A percentile compares a stretch with the other conserved stretches of the same genome.
Conservation (phyloP, 108 stramenopile species). For the Pseudonitzschia multistriata region DNA sequence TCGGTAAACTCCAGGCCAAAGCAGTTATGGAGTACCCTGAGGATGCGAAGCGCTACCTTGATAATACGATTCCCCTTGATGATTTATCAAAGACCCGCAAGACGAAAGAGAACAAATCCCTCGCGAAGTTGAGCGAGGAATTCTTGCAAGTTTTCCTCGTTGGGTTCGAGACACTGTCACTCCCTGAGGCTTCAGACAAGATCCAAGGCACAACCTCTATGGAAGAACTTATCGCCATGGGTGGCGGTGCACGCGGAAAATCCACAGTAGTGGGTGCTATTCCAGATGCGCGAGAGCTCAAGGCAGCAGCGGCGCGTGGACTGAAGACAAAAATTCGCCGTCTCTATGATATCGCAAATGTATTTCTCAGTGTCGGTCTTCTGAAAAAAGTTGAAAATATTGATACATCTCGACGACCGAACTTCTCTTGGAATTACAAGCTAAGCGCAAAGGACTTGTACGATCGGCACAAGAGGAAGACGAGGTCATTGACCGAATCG, state of each 20-base stretch:
- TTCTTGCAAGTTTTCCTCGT: conserved; percentile 87
- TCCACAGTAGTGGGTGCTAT: conserved; percentile 10
- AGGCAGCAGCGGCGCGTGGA: conserved; percentile 42
- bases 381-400: conserved; percentile 66
- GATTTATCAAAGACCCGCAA: neutral
- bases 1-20: conserved; percentile 64
- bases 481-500: neutral
- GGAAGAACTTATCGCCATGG: conserved; percentile 30
- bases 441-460: conserved; percentile 40
- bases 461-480: conserved; percentile 10
- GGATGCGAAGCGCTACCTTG: conserved; percentile 35
- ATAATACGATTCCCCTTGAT: neutral
- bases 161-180: conserved; percentile 48
- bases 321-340: conserved; percentile 93
- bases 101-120: conserved; percentile 53
- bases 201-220: conserved; percentile 60
- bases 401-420: conserved; percentile 43
- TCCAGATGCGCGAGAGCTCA: conserved; percentile 20
- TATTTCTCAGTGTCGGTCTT: conserved; percentile 74
- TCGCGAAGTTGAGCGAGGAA: conserved; percentile 75
- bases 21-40: conserved; percentile 52
- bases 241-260: conserved; percentile 1
- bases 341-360: conserved; percentile 97
- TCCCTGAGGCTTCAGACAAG: conserved; percentile 74
- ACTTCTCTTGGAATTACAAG: conserved; percentile 59